Percentiles rank a stretch among this genome's conserved stretches.
phyloP scores from a whole-genome alignment of 495 filamentous ascomycete genomes.

The Trichoderma reesei region DNA sequence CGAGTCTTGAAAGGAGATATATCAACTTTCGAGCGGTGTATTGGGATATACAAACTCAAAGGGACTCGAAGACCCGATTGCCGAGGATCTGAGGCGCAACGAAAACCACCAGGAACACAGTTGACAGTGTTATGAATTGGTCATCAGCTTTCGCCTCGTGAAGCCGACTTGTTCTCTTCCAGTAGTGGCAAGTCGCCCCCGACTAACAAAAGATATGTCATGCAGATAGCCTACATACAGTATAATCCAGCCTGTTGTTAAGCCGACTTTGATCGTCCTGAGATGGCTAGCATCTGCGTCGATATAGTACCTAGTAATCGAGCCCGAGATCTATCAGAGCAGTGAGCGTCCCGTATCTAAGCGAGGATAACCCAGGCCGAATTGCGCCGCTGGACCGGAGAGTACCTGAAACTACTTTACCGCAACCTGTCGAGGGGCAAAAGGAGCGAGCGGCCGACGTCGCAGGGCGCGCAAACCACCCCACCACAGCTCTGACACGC shows the following conservation, averaged over 20 bases:
- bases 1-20: not conserved
- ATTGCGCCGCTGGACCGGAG: not conserved
- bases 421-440: not conserved
- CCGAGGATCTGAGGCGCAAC: not conserved
- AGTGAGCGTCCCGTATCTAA: conserved; percentile 6
- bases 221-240: not conserved
- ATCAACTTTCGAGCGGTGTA: too few relatives aligned
- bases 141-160: not conserved
- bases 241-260: too few relatives aligned
- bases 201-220: not conserved
- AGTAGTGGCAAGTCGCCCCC: not conserved
- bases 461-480: not conserved
- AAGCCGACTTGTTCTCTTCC: not conserved
- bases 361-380: not conserved
- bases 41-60: too few relatives aligned
- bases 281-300: not conserved
- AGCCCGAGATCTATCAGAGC: too few relatives aligned
- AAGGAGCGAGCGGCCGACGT: not conserved
- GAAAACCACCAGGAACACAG: not conserved
- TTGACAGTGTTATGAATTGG: not conserved
- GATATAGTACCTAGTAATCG: too few relatives aligned
- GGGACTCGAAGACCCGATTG: not conserved
- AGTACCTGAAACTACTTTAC: not conserved
- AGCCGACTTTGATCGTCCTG: not conserved
- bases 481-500: not conserved